Evolutionary conservation across 73 alveolate species (phyloP), one percentile per base, ranked within the genome.

Genomic region (Paramecium caudatum): DNA sequence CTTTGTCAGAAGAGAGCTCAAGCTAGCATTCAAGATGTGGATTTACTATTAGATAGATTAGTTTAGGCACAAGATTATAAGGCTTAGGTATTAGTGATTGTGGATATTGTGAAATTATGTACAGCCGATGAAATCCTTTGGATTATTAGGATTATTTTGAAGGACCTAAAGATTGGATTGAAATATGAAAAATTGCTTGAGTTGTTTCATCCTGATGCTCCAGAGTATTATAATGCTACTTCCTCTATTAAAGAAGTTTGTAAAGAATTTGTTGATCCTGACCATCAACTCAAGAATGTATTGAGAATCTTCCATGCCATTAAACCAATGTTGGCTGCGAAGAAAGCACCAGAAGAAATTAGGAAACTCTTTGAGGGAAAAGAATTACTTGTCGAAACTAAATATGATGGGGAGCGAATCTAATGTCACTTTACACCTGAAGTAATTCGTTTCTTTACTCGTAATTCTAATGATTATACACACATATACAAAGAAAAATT

Each of bases 341-440:
- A 93, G 55, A 91, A 91, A 82, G 25, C 91, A n/a, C 70, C 61
- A 1, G 90, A 91, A 39, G 93, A 87, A 8, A 94, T 33, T 61
- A 95, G 92, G 83, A 91, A 91, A 70, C 94, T 74, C 90, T 94
- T 82, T 25, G 78, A 91, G 47, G 96, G 94, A 0, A 93, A 82
- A 46, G 90, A 94, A 33, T 95, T 96, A 7, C 32, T 94, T 70
- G 95, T 97, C 0, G 99, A 97, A 92, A 97, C 98, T 43, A 97
- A 97, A 95, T 96, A 82, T 91, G 99, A 97, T 93, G 99, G 99
- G 7, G 99, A 97, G 86, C 91, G 99, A 92, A 96, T 97, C 0
- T 95, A 97, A 86, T 95, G 98, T 65, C 99, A 97, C 95, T 78
- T 94, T 10, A 46, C 92, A 4, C 92, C 93, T 25, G 91, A 47